phyloP scores from a whole-genome alignment of 2,329 filamentous ascomycete genomes.

The Phialocephala sp. region DNA sequence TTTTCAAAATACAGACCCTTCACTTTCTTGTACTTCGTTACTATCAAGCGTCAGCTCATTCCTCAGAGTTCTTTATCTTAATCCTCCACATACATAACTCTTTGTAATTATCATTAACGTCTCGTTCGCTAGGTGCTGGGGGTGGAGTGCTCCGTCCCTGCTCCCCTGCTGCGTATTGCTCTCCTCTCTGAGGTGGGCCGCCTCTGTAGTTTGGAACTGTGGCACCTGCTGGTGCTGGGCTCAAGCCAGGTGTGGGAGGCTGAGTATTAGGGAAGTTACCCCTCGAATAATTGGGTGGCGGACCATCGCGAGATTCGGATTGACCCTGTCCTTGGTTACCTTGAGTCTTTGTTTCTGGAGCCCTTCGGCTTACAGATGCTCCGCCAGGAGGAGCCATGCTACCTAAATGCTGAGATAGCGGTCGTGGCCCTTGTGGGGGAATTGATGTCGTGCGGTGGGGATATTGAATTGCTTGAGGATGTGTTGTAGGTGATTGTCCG shows the following conservation, averaged over 20 bases:
- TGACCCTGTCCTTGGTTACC: constrained; percentile 34
- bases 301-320: constrained; percentile 37
- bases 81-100: constrained; percentile 46
- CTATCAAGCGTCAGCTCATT: constrained; percentile 51
- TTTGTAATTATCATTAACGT: constrained; percentile 47
- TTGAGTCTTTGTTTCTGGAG: constrained; percentile 39
- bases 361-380: constrained; percentile 37
- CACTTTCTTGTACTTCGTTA: constrained; percentile 96
- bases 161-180: constrained; percentile 43
- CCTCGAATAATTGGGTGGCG: constrained; percentile 39
- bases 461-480: constrained; percentile 33
- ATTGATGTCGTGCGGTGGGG: constrained; percentile 38
- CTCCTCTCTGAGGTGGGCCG: constrained; percentile 42
- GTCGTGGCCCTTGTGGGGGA: constrained; percentile 35
- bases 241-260: constrained; percentile 37
- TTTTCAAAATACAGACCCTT: constrained; percentile 98
- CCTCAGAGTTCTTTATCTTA: neutral
- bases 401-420: constrained; percentile 35
- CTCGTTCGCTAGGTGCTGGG: constrained; percentile 41
- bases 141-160: constrained; percentile 54
- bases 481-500: constrained; percentile 37
- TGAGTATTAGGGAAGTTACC: constrained; percentile 34
- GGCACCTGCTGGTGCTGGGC: constrained; percentile 30
- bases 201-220: constrained; percentile 41
- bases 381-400: constrained; percentile 38